phyloP scores from a whole-genome alignment of 768 basidiomycete genomes.

The Clavulina sp. region DNA sequence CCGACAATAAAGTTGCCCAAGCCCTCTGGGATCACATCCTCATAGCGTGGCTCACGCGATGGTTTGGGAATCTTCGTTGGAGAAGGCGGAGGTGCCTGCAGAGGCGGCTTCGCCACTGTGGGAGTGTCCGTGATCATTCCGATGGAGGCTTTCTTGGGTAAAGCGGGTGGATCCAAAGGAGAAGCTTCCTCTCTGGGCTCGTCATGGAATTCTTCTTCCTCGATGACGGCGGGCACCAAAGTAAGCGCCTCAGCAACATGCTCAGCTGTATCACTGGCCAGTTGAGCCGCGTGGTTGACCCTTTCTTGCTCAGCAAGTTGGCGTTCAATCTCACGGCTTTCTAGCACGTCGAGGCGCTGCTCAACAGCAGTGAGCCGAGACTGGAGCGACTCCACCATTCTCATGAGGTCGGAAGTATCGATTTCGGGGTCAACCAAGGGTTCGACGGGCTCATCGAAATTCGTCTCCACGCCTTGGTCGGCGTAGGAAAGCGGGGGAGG shows the following conservation, averaged over 20 bases:
- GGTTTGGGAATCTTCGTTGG: not conserved
- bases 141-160: too few relatives aligned
- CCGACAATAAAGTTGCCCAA: slow-evolving; percentile 6
- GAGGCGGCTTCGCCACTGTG: too few relatives aligned
- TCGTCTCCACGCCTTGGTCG: not conserved
- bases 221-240: too few relatives aligned
- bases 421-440: not conserved
- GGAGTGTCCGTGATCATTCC: too few relatives aligned
- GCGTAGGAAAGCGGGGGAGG: not conserved
- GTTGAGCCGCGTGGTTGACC: too few relatives aligned
- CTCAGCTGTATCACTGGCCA: too few relatives aligned
- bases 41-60: not conserved
- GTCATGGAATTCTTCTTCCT: too few relatives aligned
- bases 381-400: slow-evolving; percentile 4
- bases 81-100: too few relatives aligned
- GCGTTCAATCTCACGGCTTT: slow-evolving; percentile 2
- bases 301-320: too few relatives aligned
- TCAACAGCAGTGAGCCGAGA: slow-evolving; percentile 11
- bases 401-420: not conserved
- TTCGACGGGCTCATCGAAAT: not conserved
- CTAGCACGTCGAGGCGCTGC: slow-evolving; percentile 11
- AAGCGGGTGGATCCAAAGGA: too few relatives aligned
- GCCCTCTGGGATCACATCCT: not conserved
- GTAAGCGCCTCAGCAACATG: too few relatives aligned
- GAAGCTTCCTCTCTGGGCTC: too few relatives aligned